These are phyloP conservation scores for Fusarium tuaranense DNA, from an alignment of 2,329 filamentous ascomycete genomes.

Conservation along the genomic window DNA sequence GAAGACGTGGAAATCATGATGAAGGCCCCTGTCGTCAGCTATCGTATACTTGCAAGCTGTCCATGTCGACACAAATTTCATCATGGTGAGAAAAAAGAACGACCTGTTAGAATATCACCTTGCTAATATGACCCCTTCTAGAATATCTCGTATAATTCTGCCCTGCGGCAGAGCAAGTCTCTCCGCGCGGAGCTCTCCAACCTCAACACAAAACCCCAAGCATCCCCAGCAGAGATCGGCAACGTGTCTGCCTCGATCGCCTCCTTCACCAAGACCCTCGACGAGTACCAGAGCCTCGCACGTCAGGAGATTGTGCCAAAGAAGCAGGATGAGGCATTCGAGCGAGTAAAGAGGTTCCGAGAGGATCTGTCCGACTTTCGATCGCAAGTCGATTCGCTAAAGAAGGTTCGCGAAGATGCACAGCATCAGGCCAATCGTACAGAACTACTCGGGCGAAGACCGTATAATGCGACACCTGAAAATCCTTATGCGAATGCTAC, in stretches of 20 bases:
- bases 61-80: slow-evolving; percentile 40
- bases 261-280: slow-evolving; percentile 87
- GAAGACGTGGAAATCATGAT: slow-evolving; percentile 36
- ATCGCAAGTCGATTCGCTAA: slow-evolving; percentile 80
- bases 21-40: slow-evolving; percentile 23
- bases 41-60: slow-evolving; percentile 19
- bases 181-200: slow-evolving; percentile 81
- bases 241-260: slow-evolving; percentile 84
- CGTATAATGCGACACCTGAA: slow-evolving; percentile 84
- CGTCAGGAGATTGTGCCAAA: slow-evolving; percentile 90
- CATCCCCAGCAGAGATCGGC: slow-evolving; percentile 68
- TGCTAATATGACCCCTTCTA: slow-evolving; percentile 45
- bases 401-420: slow-evolving; percentile 80
- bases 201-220: slow-evolving; percentile 72
- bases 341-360: slow-evolving; percentile 88
- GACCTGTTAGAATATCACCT: neutral
- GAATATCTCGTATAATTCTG: slow-evolving; percentile 89
- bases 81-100: slow-evolving; percentile 31
- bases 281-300: slow-evolving; percentile 89
- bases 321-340: slow-evolving; percentile 91
- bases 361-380: slow-evolving; percentile 85
- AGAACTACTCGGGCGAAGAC: slow-evolving; percentile 87
- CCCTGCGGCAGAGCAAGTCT: slow-evolving; percentile 84
- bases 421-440: slow-evolving; percentile 74
- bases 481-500: slow-evolving; percentile 84